Evolutionary conservation across 345 rosid genomes (phyloP), one percentile per base, ranked within the genome.

Genomic region (Excoecaria agallocha): DNA sequence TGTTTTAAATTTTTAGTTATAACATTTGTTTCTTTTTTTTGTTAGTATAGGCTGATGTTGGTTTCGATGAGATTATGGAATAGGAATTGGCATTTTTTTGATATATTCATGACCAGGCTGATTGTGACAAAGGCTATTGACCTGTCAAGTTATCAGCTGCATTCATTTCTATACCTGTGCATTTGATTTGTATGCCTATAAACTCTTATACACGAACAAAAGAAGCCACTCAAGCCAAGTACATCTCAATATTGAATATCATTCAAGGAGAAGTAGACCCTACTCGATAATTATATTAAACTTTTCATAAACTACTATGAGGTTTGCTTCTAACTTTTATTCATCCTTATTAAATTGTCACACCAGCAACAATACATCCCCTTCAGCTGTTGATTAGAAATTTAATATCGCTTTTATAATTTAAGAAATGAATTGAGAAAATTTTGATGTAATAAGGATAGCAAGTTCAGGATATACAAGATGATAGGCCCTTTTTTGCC

Each of bases 141-240:
- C 13, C 20, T 54, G 8, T 65, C 41, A 24, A 8, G 39, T 12
- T 25, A 60, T 16, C 69, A 39, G 38, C 4, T 20, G 24, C 16
- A 45, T 22, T 49, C 19, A 48, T 68, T 0, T 38, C 51, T 45
- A 12, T 25, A 25, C 1, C 35, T 37, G 12, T 66, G 15, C 12
- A 57, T 54, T 64, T 70, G 37, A 15, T 25, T 46, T 15, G 38
- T 25, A 16, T 15, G 46, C 50, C n/a, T n/a, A n/a, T n/a, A n/a
- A n/a, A n/a, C 76, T 94, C 97, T 79, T 93, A 92, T 72, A 96
- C 98, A 13, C 90, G 98, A 45, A 91, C 92, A 77, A 95, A 95
- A 84, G 99, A 95, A 90, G 98, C 98, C 72, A 95, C 98, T 78
- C 97, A 92, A 82, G 97, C 99, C 22, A 95, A 95, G 81, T 95